Conservation (phyloP, 208 protist species). For the Trypanosoma boissoni region DNA sequence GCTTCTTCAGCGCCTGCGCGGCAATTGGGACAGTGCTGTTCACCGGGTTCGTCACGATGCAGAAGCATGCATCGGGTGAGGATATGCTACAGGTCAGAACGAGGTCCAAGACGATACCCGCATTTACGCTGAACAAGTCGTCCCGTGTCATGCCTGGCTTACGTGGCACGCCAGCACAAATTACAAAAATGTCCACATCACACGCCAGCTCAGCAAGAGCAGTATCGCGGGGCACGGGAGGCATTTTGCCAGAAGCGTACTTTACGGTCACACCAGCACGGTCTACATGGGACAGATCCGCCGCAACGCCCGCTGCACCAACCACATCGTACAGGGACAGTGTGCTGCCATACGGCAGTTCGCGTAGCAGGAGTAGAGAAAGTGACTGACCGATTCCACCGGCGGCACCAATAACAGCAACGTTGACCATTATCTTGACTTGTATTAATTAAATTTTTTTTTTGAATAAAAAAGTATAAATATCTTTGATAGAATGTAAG, state of each 20-base stretch:
- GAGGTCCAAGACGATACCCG: constrained; percentile 89
- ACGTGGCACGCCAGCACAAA: constrained; percentile 94
- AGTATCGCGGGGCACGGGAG: constrained; percentile 56
- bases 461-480: background rate
- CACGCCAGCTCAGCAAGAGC: constrained; percentile 63
- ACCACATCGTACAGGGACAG: constrained; percentile 93
- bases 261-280: constrained; percentile 71
- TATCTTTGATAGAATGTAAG: background rate
- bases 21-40: constrained; percentile 96
- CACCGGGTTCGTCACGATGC: constrained; percentile 96
- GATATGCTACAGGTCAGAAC: constrained; percentile 75
- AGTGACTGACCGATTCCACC: constrained; percentile 90
- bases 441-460: constrained; percentile 1
- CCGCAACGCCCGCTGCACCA: constrained; percentile 90
- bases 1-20: constrained; percentile 89
- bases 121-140: constrained; percentile 97
- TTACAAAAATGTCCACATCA: constrained; percentile 91
- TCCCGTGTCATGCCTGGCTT: constrained; percentile 97
- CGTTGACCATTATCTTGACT: constrained; percentile 69
- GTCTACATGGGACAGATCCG: constrained; percentile 93
- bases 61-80: constrained; percentile 90
- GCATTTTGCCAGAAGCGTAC: constrained; percentile 66
- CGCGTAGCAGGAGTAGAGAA: constrained; percentile 78
- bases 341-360: constrained; percentile 71
- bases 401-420: constrained; percentile 84